Percentiles rank a stretch among this genome's conserved stretches.
These are phyloP conservation scores for Beta corolliflora DNA, from an alignment of 179 eudicot species.

Conservation along the genomic window DNA sequence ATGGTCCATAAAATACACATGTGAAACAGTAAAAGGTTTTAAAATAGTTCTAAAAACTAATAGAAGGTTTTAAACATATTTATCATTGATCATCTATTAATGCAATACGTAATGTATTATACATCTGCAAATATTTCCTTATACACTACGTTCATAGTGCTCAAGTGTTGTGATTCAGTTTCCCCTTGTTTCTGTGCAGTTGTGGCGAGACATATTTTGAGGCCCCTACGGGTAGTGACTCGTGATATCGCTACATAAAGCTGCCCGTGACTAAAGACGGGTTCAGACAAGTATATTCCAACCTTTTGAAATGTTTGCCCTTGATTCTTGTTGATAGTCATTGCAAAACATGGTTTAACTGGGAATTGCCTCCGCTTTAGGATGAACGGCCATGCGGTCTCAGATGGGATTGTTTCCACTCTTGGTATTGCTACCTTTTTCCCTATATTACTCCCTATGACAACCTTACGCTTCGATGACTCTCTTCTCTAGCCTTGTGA, in stretches of 20 bases:
- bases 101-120: neutral
- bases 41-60: too few species aligned
- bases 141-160: neutral
- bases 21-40: too few species aligned
- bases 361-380: neutral
- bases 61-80: too few species aligned
- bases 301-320: too few species aligned
- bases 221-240: neutral
- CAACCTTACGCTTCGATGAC: neutral
- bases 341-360: neutral
- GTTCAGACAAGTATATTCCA: too few species aligned
- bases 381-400: conserved; percentile 2
- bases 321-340: too few species aligned
- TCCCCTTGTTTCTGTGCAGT: accelerated
- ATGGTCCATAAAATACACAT: too few species aligned
- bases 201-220: neutral
- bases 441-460: neutral
- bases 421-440: neutral
- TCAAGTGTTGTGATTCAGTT: neutral
- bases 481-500: neutral
- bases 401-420: neutral
- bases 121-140: neutral
- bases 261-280: neutral
- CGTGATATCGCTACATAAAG: conserved; percentile 1
- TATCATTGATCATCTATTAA: too few species aligned